Base-by-base conservation (phyloP, 1,284 basidiomycete genomes). In the Calocybe gambosa region DNA sequence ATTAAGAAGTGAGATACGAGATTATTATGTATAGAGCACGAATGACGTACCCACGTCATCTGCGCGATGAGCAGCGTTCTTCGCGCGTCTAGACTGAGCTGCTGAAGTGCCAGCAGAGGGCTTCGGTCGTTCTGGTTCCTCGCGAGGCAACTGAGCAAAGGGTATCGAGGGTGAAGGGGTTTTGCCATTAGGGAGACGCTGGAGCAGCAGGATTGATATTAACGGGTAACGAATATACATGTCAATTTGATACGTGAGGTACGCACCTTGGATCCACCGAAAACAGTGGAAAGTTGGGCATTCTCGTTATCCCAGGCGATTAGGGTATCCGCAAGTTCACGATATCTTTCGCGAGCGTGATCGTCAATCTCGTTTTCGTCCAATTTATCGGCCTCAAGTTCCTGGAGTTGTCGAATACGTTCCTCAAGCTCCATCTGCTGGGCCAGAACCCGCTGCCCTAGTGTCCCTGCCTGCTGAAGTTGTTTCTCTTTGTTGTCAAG, bases 361-460 rank as follows among this genome's bases (percentile, higher is more conserved):
- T 74, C 65, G 53, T 85, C 82, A 47, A 82, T 73, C 49, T 80
- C 80, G 45, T 80, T 79, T 50, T 78, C 77, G 37, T 78, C 77
- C 25, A 60, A 62, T 50, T 68, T 76, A 46, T 80, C 77, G 20
- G 67, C 69, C 42, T 80, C 79, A 26, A 77, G 60, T 39, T 85
- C 85, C 58, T 89, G 82, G 45, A 96, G 74, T 55, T 85, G 85
- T 41, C 78, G 73, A 51, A 96, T 89, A 39, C 89, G 78, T 56
- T 87, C 82, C 66, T 94, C 89, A 51, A 96, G 79, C 62, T 95
- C 90, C 67, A 88, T 83, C 65, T 91, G 91, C 71, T 96, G 93
- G 20, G 82, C 79, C 51, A 95, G 81, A 55, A 97, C 81, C 63
- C 88, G 85, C 67, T 94, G 89, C 42, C 93, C 93, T 62, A 96